Conservation (phyloP, 2,329 filamentous ascomycete genomes). For the Diplocarpon rosae region DNA sequence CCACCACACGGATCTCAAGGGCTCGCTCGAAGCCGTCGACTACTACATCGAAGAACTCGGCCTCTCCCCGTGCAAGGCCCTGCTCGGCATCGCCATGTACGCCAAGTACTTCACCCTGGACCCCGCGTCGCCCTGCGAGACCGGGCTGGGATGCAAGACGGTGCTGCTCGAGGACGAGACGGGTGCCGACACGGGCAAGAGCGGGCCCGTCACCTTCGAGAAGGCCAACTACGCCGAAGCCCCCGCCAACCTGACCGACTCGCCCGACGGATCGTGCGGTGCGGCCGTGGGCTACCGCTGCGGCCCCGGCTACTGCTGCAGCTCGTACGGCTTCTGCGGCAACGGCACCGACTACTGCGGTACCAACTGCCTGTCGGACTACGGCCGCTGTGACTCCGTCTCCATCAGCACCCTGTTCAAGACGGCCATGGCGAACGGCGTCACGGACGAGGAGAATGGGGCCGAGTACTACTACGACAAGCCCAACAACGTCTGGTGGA, state of each 20-base stretch:
- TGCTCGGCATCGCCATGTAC: constrained; percentile 57
- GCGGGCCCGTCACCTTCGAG: constrained; percentile 12
- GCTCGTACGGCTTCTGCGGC: constrained; percentile 9
- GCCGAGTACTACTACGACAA: constrained; percentile 60
- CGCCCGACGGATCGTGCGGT: constrained; percentile 10
- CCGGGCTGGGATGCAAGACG: constrained; percentile 44
- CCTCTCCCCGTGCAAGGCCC: constrained; percentile 40
- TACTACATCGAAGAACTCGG: constrained; percentile 42
- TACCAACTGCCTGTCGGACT: constrained; percentile 8
- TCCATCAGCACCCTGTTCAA: constrained; percentile 32
- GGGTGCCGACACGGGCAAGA: constrained; percentile 40
- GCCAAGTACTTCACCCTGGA: constrained; percentile 50
- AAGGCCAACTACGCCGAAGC: constrained; percentile 29
- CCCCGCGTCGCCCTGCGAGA: constrained; percentile 29
- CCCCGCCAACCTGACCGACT: constrained; percentile 11
- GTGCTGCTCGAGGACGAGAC: constrained; percentile 44
- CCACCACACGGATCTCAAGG: constrained; percentile 51
- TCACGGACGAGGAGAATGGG: constrained; percentile 45
- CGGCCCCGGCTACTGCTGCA: constrained; percentile 8
- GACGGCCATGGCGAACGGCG: constrained; percentile 41
- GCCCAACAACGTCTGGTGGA: constrained; percentile 54
- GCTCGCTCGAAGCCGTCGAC: constrained; percentile 43
- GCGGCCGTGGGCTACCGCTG: constrained; percentile 6
- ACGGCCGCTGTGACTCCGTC: constrained; percentile 3
- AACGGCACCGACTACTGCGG: constrained; percentile 6